These are phyloP conservation scores for Metschnikowia hibisci DNA, from an alignment of 805 yeast species.

Conservation along the genomic window DNA sequence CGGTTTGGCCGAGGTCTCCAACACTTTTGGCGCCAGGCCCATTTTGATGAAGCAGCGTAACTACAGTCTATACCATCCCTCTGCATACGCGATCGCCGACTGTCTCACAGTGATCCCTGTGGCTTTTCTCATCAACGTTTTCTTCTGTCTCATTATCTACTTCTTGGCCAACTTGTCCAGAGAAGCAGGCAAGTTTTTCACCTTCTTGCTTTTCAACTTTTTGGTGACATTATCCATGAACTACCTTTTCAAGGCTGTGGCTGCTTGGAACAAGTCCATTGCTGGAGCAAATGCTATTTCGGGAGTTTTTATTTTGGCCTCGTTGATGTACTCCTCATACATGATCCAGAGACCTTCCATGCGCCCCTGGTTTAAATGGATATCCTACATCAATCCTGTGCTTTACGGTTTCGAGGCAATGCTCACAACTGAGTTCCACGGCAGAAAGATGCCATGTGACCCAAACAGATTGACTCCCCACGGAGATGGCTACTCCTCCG, in stretches of 20 bases:
- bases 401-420: conserved; percentile 29
- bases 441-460: conserved; percentile 26
- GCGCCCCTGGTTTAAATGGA: conserved; percentile 35
- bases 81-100: conserved; percentile 26
- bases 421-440: conserved; percentile 29
- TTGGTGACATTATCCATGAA: conserved; percentile 51
- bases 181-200: conserved; percentile 55
- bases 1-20: conserved; percentile 44
- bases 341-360: conserved; percentile 32
- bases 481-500: conserved; percentile 23
- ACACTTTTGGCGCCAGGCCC: conserved; percentile 23
- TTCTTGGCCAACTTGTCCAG: conserved; percentile 53
- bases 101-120: conserved; percentile 23
- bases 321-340: conserved; percentile 29
- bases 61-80: conserved; percentile 28
- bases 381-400: conserved; percentile 36
- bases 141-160: conserved; percentile 48
- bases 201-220: conserved; percentile 44
- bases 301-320: conserved; percentile 39
- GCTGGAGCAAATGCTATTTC: conserved; percentile 56
- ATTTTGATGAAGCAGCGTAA: conserved; percentile 29
- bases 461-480: conserved; percentile 20
- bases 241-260: conserved; percentile 50
- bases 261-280: conserved; percentile 49
- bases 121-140: conserved; percentile 41